Conservation (phyloP, 257 asterid genomes). For the Solanum dulcamara region DNA sequence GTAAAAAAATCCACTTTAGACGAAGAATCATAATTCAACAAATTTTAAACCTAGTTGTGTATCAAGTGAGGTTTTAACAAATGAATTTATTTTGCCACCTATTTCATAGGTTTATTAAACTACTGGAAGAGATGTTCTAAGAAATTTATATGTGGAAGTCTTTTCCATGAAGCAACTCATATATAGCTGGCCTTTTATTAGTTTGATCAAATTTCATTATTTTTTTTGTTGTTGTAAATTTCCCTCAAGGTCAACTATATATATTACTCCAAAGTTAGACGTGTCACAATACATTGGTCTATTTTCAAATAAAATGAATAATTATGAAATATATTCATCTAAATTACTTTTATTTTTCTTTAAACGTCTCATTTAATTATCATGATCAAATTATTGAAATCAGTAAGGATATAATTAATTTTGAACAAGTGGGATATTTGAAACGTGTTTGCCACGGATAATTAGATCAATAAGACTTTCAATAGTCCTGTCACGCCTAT, state of each 20-base stretch:
- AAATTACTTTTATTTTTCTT: not conserved
- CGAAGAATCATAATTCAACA: no score
- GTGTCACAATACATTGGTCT: no score
- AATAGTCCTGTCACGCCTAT: not conserved
- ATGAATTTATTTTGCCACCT: not conserved
- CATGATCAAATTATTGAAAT: not conserved
- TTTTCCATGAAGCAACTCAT: not conserved
- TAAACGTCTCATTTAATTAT: not conserved
- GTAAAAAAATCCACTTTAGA: no score
- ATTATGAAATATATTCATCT: not conserved
- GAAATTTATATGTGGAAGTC: no score
- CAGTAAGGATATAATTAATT: not conserved
- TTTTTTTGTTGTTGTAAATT: not conserved
- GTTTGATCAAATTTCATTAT: not conserved
- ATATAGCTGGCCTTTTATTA: not conserved
- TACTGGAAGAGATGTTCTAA: not conserved
- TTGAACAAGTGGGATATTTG: not conserved
- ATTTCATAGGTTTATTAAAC: not conserved
- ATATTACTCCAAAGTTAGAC: not conserved
- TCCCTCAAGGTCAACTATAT: not conserved
- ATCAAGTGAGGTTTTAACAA: not conserved
- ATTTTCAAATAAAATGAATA: no score
- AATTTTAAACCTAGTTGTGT: not conserved
- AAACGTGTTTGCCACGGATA: not conserved
- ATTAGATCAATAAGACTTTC: not conserved